phyloP scores from a whole-genome alignment of 2,329 filamentous ascomycete genomes.

The Botrytis aclada region DNA sequence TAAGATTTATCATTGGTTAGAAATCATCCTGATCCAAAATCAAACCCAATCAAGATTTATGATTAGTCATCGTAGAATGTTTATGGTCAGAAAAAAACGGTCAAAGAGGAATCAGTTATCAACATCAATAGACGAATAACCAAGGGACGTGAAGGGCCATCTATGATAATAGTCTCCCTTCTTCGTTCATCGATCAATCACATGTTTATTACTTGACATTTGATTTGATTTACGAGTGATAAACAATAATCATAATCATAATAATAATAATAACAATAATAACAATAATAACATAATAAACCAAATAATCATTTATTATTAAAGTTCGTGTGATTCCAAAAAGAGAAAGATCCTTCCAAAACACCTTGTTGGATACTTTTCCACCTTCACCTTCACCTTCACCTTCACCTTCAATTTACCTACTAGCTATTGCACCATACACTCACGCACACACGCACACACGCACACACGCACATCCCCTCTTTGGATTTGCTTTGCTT shows the following conservation, averaged over 20 bases:
- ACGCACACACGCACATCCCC: not conserved
- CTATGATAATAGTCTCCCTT: not conserved
- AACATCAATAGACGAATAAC: not conserved
- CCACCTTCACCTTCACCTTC: not conserved
- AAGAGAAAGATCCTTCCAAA: not conserved
- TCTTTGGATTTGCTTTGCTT: not conserved
- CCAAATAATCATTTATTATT: no score
- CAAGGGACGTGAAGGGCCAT: not conserved
- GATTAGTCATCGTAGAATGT: not conserved
- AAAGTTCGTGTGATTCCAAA: no score
- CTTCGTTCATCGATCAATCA: not conserved
- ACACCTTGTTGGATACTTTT: conserved; percentile 18
- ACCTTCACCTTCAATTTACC: not conserved
- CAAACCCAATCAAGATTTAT: not conserved
- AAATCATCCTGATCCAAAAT: no score
- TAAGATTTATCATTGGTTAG: not conserved
- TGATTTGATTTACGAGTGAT: not conserved
- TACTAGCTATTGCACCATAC: not conserved
- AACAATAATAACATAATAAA: no score
- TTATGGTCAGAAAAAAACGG: not conserved
- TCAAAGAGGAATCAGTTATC: not conserved
- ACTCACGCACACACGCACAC: not conserved
- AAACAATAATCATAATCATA: no score
- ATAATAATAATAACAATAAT: no score
- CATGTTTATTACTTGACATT: not conserved